Conservation (phyloP, 2,329 filamentous ascomycete genomes). For the Colletotrichum neosansevieriae region DNA sequence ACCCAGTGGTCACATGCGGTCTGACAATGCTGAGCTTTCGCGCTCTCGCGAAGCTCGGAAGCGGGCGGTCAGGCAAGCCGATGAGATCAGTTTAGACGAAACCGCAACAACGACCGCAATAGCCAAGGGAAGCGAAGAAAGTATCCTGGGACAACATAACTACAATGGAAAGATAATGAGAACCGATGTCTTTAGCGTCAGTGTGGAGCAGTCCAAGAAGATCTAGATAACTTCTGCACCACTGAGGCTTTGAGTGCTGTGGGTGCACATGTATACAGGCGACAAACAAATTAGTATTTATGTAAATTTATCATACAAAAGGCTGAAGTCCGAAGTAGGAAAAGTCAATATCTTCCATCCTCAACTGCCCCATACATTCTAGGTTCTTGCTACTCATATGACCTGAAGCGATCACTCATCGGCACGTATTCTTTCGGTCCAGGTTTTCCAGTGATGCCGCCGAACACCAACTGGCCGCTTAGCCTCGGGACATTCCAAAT, state of each 20-base stretch:
- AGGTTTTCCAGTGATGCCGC: constrained; percentile 67
- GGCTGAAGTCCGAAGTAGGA: too few species aligned
- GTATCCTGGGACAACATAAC: background rate
- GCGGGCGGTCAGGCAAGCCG: background rate
- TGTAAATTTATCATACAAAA: too few species aligned
- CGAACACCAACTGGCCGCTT: constrained; percentile 88
- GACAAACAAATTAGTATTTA: too few species aligned
- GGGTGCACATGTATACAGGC: too few species aligned
- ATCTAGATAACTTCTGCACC: background rate
- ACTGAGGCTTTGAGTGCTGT: too few species aligned
- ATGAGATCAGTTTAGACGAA: background rate
- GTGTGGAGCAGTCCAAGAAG: background rate
- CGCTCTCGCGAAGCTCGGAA: background rate
- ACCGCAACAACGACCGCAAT: background rate
- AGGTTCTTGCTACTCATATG: constrained; percentile 51
- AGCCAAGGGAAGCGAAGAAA: constrained; percentile 11
- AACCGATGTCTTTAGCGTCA: background rate
- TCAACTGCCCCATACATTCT: background rate
- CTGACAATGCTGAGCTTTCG: background rate
- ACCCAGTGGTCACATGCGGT: background rate
- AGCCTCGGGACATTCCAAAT: constrained; percentile 81
- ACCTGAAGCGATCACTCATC: constrained; percentile 75
- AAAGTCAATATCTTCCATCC: too few species aligned
- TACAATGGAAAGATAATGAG: background rate
- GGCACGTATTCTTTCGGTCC: constrained; percentile 74